phyloP scores from a whole-genome alignment of 2,329 filamentous ascomycete species.

The Beauveria asiatica region DNA sequence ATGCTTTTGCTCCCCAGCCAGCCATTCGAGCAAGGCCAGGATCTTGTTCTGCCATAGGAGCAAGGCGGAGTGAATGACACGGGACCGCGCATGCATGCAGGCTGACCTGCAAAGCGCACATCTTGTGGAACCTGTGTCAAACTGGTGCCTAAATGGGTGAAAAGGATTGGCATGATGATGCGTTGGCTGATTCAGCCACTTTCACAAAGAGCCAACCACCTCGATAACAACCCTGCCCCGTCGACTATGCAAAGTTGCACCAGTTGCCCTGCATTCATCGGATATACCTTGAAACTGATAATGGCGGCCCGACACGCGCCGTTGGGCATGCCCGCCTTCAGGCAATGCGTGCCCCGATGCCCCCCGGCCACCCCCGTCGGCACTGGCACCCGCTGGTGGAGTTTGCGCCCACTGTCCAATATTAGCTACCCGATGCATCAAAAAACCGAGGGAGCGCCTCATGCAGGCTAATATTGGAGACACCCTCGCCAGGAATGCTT shows the following conservation, averaged over 20 bases:
- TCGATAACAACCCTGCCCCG: background rate
- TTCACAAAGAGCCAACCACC: background rate
- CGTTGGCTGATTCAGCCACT: conserved; percentile 6
- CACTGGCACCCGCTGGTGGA: background rate
- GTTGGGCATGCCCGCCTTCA: background rate
- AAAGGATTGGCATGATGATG: background rate
- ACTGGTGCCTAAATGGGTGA: background rate
- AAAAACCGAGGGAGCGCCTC: background rate
- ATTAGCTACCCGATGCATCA: background rate
- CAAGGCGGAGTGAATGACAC: conserved; percentile 2
- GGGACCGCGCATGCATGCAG: conserved; percentile 5
- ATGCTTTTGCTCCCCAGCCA: background rate
- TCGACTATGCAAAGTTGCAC: background rate
- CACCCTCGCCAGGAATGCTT: background rate
- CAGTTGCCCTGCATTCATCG: background rate
- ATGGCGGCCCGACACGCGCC: background rate
- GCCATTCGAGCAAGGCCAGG: background rate
- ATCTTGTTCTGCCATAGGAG: background rate
- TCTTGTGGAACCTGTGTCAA: conserved; percentile 4
- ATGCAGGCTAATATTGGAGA: background rate
- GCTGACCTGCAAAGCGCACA: conserved; percentile 1
- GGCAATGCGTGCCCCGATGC: background rate
- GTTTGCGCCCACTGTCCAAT: background rate
- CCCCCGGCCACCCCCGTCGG: background rate
- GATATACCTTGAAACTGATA: background rate